Conservation (phyloP, 2,329 filamentous ascomycete genomes). For the Colletotrichum musicola region DNA sequence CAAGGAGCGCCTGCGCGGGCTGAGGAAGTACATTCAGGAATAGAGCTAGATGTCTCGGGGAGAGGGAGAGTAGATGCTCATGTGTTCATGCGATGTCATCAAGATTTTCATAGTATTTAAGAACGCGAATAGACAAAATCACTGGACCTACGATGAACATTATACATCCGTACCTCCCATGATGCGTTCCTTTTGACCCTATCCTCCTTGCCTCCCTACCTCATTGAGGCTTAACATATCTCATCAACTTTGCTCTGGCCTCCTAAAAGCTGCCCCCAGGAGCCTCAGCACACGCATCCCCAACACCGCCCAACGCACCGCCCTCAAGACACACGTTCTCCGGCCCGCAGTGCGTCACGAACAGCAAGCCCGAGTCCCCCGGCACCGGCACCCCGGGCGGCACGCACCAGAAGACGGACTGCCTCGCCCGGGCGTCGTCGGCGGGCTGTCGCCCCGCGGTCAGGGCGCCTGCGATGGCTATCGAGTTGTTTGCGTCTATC, state of each 20-base stretch:
- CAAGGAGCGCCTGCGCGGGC: conserved; percentile 78
- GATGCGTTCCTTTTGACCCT: background rate
- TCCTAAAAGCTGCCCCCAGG: background rate
- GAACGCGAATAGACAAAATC: conserved; percentile 26
- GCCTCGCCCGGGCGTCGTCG: conserved; percentile 22
- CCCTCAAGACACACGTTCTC: conserved; percentile 20
- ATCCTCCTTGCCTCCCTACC: too few relatives aligned
- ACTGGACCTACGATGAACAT: background rate
- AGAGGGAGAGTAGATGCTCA: background rate
- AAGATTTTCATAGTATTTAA: background rate
- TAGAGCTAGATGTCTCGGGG: conserved; percentile 9
- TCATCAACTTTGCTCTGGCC: too few relatives aligned
- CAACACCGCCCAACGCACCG: conserved; percentile 24
- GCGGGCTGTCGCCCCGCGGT: conserved; percentile 14
- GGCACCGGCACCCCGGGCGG: conserved; percentile 23
- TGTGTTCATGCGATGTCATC: background rate
- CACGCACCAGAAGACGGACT: conserved; percentile 35
- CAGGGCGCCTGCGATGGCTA: conserved; percentile 15
- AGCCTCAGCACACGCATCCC: conserved; percentile 20
- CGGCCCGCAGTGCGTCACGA: conserved; percentile 32
- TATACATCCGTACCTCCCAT: background rate
- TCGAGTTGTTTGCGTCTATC: conserved; percentile 13
- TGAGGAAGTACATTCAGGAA: conserved; percentile 76
- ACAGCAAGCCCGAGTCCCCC: conserved; percentile 17
- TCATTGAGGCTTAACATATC: background rate